Base-by-base conservation (phyloP, 2,329 filamentous ascomycete species). In the Aspergillus floridensis region DNA sequence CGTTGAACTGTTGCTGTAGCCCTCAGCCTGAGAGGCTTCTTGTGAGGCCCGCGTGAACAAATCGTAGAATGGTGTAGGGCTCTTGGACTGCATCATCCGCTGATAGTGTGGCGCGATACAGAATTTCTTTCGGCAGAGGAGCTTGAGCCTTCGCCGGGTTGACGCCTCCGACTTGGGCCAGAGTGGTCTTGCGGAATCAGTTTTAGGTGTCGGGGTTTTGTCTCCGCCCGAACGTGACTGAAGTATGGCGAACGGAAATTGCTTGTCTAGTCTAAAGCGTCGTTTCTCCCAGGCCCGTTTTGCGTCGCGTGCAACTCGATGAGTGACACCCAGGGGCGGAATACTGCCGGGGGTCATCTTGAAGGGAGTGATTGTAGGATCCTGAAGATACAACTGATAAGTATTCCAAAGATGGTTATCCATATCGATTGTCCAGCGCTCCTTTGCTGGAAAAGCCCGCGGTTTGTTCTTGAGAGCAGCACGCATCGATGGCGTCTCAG, bases 381-480 rank as follows among this genome's bases (percentile, higher is more conserved):
- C 85, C 62, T 86, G 84, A n/a, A 88, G 76, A 69, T 87, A 88
- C 56, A 81, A 79, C 75, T 87, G 84, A 72, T 87, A 88, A 8
- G 84, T 86, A 69, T 85, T 83, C 86, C 86, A 88, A 32, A 88
- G 74, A 68, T 88, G 86, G 58, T 84, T 81, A 68, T 88, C 86
- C 85, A 87, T 88, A 54, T 86, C 84, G 48, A 81, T 75, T 5
- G 82, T 86, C 82, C 86, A 88, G 46, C 70, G 68, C 67, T 69
- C 64, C 64, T 63, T 72, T 52, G 66, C 66, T 56, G 61, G 65
- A 26, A 63, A 49, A 24, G 61, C 60, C 14, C 69, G 65, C n/a
- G 72, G 61, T 56, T 69, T 63, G 11, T 62, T 65, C 32, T 68
- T 63, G 24, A 65, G 67, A 22, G 68, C 73, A 56, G 65, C 66